phyloP scores from a whole-genome alignment of 148 eudicot genomes.

The Rhododendron williamsianum region DNA sequence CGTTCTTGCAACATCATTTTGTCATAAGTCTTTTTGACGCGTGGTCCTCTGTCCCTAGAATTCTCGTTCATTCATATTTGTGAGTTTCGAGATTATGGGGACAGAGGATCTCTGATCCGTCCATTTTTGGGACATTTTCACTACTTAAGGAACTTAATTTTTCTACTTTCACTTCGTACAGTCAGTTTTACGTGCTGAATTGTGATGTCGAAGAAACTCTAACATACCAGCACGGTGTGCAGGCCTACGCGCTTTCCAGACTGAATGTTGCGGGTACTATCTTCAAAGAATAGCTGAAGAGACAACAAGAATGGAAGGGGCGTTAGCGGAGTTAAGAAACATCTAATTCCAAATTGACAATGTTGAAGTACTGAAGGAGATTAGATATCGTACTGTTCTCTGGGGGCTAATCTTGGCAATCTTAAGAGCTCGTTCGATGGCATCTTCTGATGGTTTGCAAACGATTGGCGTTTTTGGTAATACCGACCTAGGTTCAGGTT shows the following conservation, averaged over 20 bases:
- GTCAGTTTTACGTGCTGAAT: neutral
- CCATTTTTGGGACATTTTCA: neutral
- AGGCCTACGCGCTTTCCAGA: slow-evolving; percentile 83
- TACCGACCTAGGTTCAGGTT: slow-evolving; percentile 27
- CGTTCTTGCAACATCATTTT: neutral
- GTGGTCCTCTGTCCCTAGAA: no score
- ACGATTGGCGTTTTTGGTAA: slow-evolving; percentile 80
- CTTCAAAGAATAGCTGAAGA: slow-evolving; percentile 86
- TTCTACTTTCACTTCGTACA: neutral
- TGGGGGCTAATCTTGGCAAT: slow-evolving; percentile 69
- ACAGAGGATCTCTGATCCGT: neutral
- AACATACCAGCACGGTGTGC: slow-evolving; percentile 86
- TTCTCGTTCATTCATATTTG: neutral
- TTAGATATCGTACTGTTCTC: slow-evolving; percentile 51
- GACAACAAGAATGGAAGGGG: slow-evolving; percentile 1
- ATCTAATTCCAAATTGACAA: neutral
- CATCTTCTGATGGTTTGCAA: slow-evolving; percentile 73
- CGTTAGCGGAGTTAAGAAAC: neutral
- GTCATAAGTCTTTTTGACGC: neutral
- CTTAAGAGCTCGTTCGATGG: slow-evolving; percentile 63
- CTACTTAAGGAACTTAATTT: neutral
- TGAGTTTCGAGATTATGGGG: neutral
- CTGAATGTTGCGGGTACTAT: slow-evolving; percentile 72
- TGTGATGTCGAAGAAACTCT: neutral
- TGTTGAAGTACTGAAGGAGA: neutral